These are phyloP conservation scores for Annona cherimola DNA, from an alignment of 164 flowering plant genomes.

Conservation along the genomic window DNA sequence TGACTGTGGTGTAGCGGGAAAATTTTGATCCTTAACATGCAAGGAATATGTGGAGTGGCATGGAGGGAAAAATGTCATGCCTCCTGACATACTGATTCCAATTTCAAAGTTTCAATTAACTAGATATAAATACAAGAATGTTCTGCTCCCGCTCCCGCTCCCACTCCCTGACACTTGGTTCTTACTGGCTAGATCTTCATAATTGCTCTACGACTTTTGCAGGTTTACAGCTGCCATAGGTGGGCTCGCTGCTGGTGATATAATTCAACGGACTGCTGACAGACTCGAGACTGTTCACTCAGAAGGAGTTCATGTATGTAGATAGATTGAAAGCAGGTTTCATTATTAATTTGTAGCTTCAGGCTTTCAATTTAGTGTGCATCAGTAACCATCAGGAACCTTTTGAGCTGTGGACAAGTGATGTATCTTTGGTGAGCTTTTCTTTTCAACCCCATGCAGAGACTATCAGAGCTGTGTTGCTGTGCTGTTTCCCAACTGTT, in stretches of 20 bases:
- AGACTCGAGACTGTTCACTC: conserved; percentile 88
- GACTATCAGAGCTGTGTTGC: conserved; percentile 92
- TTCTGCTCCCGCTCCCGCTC: background rate
- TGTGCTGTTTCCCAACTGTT: conserved; percentile 71
- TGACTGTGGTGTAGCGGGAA: background rate
- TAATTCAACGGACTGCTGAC: conserved; percentile 71
- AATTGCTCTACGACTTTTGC: conserved; percentile 12
- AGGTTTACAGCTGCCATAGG: conserved; percentile 73
- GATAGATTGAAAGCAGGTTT: too few species aligned
- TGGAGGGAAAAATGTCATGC: background rate
- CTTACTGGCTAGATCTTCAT: conserved; percentile 13
- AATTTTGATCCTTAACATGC: background rate
- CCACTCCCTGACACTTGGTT: background rate
- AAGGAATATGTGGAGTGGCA: background rate
- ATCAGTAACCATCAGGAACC: background rate
- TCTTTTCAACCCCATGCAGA: conserved; percentile 43
- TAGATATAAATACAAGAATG: background rate
- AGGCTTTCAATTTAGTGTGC: background rate
- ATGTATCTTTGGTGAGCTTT: background rate
- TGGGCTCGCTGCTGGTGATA: conserved; percentile 68
- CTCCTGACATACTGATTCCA: background rate
- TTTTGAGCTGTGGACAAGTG: background rate
- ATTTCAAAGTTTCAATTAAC: background rate
- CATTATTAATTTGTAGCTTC: background rate
- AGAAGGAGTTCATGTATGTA: conserved; percentile 89